Conservation (phyloP, 371 early-diverging fungal genomes). For the Mucor mucedo region DNA sequence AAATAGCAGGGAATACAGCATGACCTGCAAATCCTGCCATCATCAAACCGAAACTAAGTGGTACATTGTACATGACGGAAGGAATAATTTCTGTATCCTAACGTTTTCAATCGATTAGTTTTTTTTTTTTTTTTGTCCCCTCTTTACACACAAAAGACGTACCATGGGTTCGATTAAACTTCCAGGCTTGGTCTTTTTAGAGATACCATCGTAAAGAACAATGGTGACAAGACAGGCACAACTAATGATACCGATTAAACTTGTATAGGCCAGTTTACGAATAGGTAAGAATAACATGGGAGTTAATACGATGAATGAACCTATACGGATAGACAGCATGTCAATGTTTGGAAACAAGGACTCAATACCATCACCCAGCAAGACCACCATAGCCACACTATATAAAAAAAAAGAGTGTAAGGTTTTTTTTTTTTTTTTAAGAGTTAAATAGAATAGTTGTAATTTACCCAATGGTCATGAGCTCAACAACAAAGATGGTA, state of each 20-base stretch:
- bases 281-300: conserved; percentile 45
- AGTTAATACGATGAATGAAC: conserved; percentile 11
- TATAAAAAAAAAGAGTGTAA: neutral
- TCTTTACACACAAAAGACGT: conserved; percentile 6
- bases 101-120: neutral
- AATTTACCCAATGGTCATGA: conserved; percentile 57
- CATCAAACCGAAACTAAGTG: conserved; percentile 50
- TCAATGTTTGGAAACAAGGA: conserved; percentile 31
- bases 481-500: conserved; percentile 62
- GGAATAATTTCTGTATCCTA: conserved; percentile 39
- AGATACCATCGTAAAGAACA: conserved; percentile 52
- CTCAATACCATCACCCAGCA: conserved; percentile 44
- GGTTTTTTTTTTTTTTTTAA: no score
- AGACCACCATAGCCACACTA: conserved; percentile 41
- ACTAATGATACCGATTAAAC: conserved; percentile 57
- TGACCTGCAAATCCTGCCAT: conserved; percentile 58
- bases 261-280: conserved; percentile 48
- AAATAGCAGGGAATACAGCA: conserved; percentile 52
- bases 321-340: conserved; percentile 1
- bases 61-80: conserved; percentile 28
- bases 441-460: neutral
- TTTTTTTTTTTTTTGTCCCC: no score
- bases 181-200: conserved; percentile 55
- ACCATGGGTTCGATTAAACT: conserved; percentile 58
- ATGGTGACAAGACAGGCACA: conserved; percentile 43